Base-by-base conservation (phyloP, 345 rosid species). In the Heritiera fomes region DNA sequence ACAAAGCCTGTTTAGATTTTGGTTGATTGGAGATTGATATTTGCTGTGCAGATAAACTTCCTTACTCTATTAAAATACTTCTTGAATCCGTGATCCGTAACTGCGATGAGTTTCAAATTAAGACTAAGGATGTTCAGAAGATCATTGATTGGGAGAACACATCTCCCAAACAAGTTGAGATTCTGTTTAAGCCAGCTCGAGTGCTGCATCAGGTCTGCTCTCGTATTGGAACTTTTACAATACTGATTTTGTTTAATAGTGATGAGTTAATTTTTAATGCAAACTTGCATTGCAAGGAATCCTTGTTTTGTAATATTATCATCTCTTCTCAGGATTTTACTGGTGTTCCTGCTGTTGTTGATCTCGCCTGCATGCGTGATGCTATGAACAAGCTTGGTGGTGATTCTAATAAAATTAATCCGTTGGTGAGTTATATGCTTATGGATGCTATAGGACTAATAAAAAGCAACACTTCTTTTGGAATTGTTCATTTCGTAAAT, bases 341-440 rank as follows among this genome's bases (percentile, higher is more conserved):
- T 80, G 96, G 96, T 61, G 96, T 91, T 50, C 96, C 96, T 69
- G 96, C 96, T 82, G 93, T 91, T 83, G 96, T 91, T 79, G 96
- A 91, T 79, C 92, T 91, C 53, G 96, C 96, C 30, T 90, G 96
- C 81, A 91, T 91, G 96, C 88, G 96, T 32, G 93, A 91, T 84
- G 93, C 96, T 5, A 91, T 91, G 93, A 91, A 90, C 81, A 87
- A 70, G 55, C 93, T 91, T 12, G 88, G 92, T 40, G 90, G 92
- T 61, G 91, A 91, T 83, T 86, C 93, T 28, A 82, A 86, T 80
- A 89, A 90, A 77, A 91, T 91, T 80, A 91, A 91, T 55, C 96
- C 93, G 12, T 66, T 88, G 89, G 96, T 90, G 66, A 84, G 91
- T 75, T 74, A 56, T 52, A 18, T 64, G 18, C 23, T 40, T n/a